These are phyloP conservation scores for Auricularia cornea DNA, from an alignment of 768 basidiomycete genomes.

Conservation along the genomic window DNA sequence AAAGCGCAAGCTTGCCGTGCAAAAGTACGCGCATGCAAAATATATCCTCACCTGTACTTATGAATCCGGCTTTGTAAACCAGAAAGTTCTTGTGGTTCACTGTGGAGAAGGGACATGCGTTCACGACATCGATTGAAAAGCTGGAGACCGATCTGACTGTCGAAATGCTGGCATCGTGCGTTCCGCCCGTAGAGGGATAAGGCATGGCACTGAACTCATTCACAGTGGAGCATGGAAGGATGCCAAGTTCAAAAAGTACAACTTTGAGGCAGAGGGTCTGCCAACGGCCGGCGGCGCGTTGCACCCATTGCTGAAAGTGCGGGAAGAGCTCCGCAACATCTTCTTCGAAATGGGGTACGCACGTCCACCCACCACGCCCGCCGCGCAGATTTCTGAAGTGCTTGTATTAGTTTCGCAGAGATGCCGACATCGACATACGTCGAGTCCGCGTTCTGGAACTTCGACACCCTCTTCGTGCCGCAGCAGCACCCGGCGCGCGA, in stretches of 20 bases:
- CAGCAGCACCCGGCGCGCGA: conserved; percentile 99
- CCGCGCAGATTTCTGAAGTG: too few species aligned
- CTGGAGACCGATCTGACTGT: conserved; percentile 94
- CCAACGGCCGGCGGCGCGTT: conserved; percentile 86
- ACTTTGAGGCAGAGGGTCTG: conserved; percentile 93
- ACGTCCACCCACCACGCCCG: not conserved
- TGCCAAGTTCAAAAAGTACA: conserved; percentile 93
- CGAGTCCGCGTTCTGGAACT: conserved; percentile 99
- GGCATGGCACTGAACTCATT: not conserved
- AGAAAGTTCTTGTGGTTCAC: conserved; percentile 97
- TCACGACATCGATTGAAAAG: conserved; percentile 86
- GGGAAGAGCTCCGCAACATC: conserved; percentile 95
- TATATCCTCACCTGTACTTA: conserved; percentile 4
- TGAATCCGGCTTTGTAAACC: conserved; percentile 1
- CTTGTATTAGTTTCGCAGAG: conserved; percentile 75
- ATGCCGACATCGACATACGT: conserved; percentile 97
- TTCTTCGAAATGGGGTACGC: conserved; percentile 98
- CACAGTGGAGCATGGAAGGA: conserved; percentile 89
- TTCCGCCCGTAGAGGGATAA: conserved; percentile 5
- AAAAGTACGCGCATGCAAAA: conserved; percentile 47
- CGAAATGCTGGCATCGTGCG: conserved; percentile 89
- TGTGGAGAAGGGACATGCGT: conserved; percentile 73
- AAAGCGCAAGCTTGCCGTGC: conserved; percentile 81
- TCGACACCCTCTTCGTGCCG: conserved; percentile 95
- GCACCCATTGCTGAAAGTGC: conserved; percentile 93